Conservation (phyloP, 2,329 filamentous ascomycete species). For the Chaetomium sp. region DNA sequence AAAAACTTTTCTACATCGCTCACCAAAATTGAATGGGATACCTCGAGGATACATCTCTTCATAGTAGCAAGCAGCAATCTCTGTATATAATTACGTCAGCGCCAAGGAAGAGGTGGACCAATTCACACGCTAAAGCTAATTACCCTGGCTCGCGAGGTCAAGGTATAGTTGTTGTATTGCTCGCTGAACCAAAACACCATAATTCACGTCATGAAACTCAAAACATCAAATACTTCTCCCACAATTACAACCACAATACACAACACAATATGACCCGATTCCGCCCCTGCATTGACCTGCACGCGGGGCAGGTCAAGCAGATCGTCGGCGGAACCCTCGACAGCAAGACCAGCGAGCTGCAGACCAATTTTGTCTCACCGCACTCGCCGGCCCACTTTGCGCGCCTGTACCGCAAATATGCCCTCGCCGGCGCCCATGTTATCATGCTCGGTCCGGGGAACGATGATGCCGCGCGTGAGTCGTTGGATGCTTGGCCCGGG, state of each 20-base stretch:
- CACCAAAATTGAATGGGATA: too few species aligned
- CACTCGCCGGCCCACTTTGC: slow-evolving; percentile 79
- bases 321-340: slow-evolving; percentile 93
- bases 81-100: too few species aligned
- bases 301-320: slow-evolving; percentile 96
- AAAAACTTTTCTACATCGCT: too few species aligned
- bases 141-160: too few species aligned
- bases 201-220: too few species aligned
- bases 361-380: slow-evolving; percentile 88
- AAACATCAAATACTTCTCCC: too few species aligned
- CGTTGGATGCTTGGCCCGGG: slow-evolving; percentile 69
- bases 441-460: slow-evolving; percentile 95
- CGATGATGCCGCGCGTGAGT: slow-evolving; percentile 68
- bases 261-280: slow-evolving; percentile 69
- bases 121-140: too few species aligned
- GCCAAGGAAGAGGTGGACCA: too few species aligned
- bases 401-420: slow-evolving; percentile 68
- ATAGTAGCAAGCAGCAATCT: too few species aligned
- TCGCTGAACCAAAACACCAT: too few species aligned
- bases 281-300: slow-evolving; percentile 92
- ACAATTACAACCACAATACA: background rate
- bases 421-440: slow-evolving; percentile 75
- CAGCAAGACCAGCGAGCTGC: slow-evolving; percentile 56
- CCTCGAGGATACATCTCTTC: too few species aligned
- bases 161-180: too few species aligned